Evolutionary conservation across 495 filamentous ascomycete genomes (phyloP).

Genomic region (Pseudomonodictys pantanalensis): DNA sequence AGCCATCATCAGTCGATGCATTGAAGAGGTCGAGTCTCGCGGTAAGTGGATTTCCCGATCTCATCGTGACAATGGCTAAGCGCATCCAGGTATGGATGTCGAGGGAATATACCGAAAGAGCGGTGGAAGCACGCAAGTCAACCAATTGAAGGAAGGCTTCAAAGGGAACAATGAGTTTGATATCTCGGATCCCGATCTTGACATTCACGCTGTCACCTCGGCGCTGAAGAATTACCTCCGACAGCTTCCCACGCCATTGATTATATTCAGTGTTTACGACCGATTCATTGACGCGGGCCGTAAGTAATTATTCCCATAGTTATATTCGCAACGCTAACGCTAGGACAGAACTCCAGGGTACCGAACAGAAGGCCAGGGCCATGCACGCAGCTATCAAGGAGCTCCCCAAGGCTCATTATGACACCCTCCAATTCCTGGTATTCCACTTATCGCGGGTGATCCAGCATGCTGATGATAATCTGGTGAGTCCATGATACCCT

Average conservation of each 20-base stretch:
- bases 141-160: constrained; percentile 83
- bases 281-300: constrained; percentile 73
- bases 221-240: constrained; percentile 98
- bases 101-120: constrained; percentile 99
- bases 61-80: neutral
- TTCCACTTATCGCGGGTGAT: constrained; percentile 93
- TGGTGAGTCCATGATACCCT: constrained; percentile 46
- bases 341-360: constrained; percentile 54
- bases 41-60: constrained; percentile 43
- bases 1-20: constrained; percentile 85
- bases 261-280: constrained; percentile 93
- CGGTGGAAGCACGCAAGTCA: constrained; percentile 82
- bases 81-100: constrained; percentile 79
- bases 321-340: too few relatives aligned
- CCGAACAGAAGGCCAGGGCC: constrained; percentile 60
- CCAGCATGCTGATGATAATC: constrained; percentile 73
- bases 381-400: constrained; percentile 68
- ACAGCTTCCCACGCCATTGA: constrained; percentile 83
- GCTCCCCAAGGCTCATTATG: constrained; percentile 76
- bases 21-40: constrained; percentile 93
- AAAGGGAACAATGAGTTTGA: constrained; percentile 80
- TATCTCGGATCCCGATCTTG: constrained; percentile 87
- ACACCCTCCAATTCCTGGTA: constrained; percentile 88
- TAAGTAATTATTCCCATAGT: constrained; percentile 42
- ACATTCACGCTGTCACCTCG: constrained; percentile 95